Percentiles rank a stretch among this genome's conserved stretches.
These are phyloP conservation scores for Zygoascus flipseniorum DNA, from an alignment of 805 yeast genomes.

Conservation along the genomic window DNA sequence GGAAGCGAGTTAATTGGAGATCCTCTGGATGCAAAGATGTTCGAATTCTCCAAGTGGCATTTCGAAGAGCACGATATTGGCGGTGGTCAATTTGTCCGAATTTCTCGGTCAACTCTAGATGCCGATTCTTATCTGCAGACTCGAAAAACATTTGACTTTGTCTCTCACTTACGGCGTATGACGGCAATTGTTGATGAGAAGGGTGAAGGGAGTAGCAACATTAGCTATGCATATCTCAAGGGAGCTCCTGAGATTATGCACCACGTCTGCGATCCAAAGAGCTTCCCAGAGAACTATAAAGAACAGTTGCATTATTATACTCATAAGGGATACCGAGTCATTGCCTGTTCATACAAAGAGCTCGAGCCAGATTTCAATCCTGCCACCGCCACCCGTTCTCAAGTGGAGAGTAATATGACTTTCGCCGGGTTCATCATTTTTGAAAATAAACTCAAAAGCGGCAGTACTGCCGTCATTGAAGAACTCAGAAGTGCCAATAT, in stretches of 20 bases:
- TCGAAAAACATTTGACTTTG: slow-evolving; percentile 61
- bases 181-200: slow-evolving; percentile 59
- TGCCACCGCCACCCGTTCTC: slow-evolving; percentile 37
- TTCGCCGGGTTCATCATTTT: slow-evolving; percentile 87
- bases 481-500: slow-evolving; percentile 60
- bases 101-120: slow-evolving; percentile 12
- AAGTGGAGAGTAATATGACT: slow-evolving; percentile 57
- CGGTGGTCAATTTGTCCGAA: slow-evolving; percentile 10
- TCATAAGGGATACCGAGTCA: slow-evolving; percentile 89
- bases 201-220: slow-evolving; percentile 14
- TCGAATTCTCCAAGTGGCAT: slow-evolving; percentile 75
- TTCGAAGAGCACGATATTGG: slow-evolving; percentile 51
- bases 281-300: slow-evolving; percentile 69
- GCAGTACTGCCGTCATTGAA: slow-evolving; percentile 53
- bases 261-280: slow-evolving; percentile 60
- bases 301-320: slow-evolving; percentile 76
- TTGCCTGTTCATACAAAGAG: slow-evolving; percentile 79
- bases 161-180: slow-evolving; percentile 82
- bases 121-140: not conserved
- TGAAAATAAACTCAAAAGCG: slow-evolving; percentile 77
- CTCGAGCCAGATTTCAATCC: slow-evolving; percentile 20
- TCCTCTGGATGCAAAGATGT: slow-evolving; percentile 90
- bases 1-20: slow-evolving; percentile 73
- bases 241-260: slow-evolving; percentile 97
- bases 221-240: slow-evolving; percentile 52